A percentile compares a stretch with the other conserved stretches of the same genome.
Evolutionary conservation across 139 green algal species (phyloP).

Genomic region (Chlamydomonas sphaeroides): DNA sequence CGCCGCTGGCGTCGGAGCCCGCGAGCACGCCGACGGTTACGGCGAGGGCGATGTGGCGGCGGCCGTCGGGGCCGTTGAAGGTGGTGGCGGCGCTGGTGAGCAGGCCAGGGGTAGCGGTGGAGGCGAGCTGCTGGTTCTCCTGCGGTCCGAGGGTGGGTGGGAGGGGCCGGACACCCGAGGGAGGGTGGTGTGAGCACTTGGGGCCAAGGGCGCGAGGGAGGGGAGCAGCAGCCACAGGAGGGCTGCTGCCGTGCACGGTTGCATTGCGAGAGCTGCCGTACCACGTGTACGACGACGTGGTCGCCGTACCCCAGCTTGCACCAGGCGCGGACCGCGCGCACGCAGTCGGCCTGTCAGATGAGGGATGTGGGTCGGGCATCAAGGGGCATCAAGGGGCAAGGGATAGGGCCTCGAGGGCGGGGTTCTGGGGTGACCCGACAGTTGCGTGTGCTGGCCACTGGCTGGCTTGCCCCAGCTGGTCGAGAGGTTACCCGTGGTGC

Average conservation of each 20-base stretch:
- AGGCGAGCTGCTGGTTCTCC: constrained; percentile 22
- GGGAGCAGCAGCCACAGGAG: too few species aligned
- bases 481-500: too few species aligned
- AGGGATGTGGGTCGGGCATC: too few species aligned
- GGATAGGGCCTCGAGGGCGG: not conserved
- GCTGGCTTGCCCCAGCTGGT: not conserved
- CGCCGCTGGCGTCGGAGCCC: not conserved
- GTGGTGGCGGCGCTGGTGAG: constrained; percentile 15
- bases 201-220: not conserved
- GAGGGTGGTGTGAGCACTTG: not conserved
- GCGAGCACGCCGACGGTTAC: not conserved
- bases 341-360: constrained; percentile 29
- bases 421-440: not conserved
- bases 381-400: not conserved
- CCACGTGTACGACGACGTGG: constrained; percentile 25
- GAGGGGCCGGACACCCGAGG: not conserved
- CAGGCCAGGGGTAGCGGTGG: not conserved
- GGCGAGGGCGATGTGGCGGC: constrained; percentile 26
- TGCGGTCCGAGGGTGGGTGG: not conserved
- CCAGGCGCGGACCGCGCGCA: constrained; percentile 29
- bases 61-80: constrained; percentile 27
- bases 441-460: not conserved
- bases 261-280: too few species aligned
- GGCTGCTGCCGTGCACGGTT: too few species aligned
- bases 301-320: constrained; percentile 37